phyloP scores from a whole-genome alignment of 2,329 filamentous ascomycete species.

The Epichloe amarillans region DNA sequence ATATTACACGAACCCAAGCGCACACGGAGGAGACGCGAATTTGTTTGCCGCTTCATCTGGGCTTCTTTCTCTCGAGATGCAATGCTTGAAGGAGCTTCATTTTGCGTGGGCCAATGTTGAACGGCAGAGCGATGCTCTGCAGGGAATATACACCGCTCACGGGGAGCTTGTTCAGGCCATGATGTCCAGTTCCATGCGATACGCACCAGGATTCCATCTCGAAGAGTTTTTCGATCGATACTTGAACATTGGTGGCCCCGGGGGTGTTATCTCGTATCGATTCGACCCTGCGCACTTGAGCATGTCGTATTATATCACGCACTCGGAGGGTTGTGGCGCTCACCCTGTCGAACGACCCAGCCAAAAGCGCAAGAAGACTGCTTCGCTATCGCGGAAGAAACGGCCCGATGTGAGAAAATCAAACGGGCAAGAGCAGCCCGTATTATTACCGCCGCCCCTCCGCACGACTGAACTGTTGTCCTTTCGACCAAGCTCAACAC shows the following conservation, averaged over 20 bases:
- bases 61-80: conserved; percentile 65
- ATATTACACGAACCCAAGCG: conserved; percentile 51
- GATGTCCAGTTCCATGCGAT: conserved; percentile 51
- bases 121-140: conserved; percentile 67
- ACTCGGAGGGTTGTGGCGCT: conserved; percentile 21
- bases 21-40: conserved; percentile 37
- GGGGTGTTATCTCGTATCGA: conserved; percentile 43
- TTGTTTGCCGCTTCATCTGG: conserved; percentile 51
- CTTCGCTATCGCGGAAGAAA: not conserved
- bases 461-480: not conserved
- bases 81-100: conserved; percentile 61
- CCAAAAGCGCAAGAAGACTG: conserved; percentile 34
- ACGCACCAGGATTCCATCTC: conserved; percentile 67
- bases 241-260: conserved; percentile 38
- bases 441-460: not conserved
- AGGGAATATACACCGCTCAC: conserved; percentile 67
- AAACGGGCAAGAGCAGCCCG: not conserved
- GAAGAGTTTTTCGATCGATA: conserved; percentile 86
- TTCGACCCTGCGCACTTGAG: conserved; percentile 67
- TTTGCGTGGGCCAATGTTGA: conserved; percentile 67
- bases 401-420: not conserved
- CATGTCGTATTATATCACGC: conserved; percentile 37
- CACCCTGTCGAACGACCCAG: conserved; percentile 14
- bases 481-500: not conserved
- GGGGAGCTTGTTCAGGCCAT: conserved; percentile 64